Percentiles rank a stretch among this genome's conserved stretches.
Evolutionary conservation across 148 eudicot species (phyloP).

Genomic region (Agrostemma githago): DNA sequence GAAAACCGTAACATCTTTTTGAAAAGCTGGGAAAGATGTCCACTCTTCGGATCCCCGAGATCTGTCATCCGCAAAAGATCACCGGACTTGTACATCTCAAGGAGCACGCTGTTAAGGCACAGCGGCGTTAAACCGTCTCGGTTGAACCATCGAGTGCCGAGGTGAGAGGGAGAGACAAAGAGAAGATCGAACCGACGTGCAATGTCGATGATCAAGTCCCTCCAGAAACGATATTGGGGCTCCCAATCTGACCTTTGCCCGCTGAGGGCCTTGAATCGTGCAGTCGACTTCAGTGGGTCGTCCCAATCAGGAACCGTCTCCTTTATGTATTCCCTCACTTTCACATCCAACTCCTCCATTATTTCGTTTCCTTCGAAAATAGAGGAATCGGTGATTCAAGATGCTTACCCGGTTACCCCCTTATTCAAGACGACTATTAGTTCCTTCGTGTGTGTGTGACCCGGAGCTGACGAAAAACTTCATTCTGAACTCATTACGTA

Average conservation of each 20-base stretch:
- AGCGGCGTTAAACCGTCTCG: slow-evolving; percentile 68
- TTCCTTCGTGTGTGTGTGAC: too few species aligned
- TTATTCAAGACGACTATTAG: too few species aligned
- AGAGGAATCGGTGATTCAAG: too few species aligned
- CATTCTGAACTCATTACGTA: too few species aligned
- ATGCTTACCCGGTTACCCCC: too few species aligned
- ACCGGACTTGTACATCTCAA: slow-evolving; percentile 76
- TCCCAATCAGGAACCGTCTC: slow-evolving; percentile 73
- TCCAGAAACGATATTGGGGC: slow-evolving; percentile 64
- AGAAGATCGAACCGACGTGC: slow-evolving; percentile 48
- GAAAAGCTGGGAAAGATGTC: slow-evolving; percentile 41
- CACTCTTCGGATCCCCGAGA: slow-evolving; percentile 45
- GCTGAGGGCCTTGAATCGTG: slow-evolving; percentile 77
- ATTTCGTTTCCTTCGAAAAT: too few species aligned
- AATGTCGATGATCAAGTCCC: slow-evolving; percentile 58
- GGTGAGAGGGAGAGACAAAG: slow-evolving; percentile 45
- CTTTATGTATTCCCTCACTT: slow-evolving; percentile 37
- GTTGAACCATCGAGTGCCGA: slow-evolving; percentile 55
- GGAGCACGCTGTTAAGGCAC: slow-evolving; percentile 65
- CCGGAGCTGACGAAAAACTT: too few species aligned
- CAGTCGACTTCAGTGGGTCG: slow-evolving; percentile 44
- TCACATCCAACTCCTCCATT: not conserved
- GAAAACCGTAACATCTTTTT: slow-evolving; percentile 35
- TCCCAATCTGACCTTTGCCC: slow-evolving; percentile 92
- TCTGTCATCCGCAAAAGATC: slow-evolving; percentile 39